Conservation (phyloP, 441 rosid species). For the Brassica balearica region DNA sequence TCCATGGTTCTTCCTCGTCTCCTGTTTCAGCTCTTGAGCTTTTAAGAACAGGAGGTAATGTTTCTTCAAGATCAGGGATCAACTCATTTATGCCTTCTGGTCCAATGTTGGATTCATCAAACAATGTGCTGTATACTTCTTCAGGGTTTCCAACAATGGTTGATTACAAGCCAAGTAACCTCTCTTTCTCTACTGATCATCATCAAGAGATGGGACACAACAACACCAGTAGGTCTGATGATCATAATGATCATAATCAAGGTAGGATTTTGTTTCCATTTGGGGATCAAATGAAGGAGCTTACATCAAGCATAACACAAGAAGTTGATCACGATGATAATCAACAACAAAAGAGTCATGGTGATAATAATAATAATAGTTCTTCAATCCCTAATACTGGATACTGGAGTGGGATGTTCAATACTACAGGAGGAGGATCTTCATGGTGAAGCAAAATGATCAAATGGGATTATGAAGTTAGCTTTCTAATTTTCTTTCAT, state of each 20-base stretch:
- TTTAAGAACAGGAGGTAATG: slow-evolving; percentile 50
- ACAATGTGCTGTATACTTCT: slow-evolving; percentile 53
- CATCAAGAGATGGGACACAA: slow-evolving; percentile 53
- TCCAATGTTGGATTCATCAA: slow-evolving; percentile 56
- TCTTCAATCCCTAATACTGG: slow-evolving; percentile 57
- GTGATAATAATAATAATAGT: slow-evolving; percentile 34
- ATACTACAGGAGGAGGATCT: slow-evolving; percentile 61
- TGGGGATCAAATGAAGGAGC: slow-evolving; percentile 61
- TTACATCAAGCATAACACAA: slow-evolving; percentile 50
- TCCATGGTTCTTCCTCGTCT: slow-evolving; percentile 46
- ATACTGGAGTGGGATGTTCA: slow-evolving; percentile 82
- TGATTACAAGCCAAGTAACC: slow-evolving; percentile 64
- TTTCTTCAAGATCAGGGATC: slow-evolving; percentile 54
- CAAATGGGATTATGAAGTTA: slow-evolving; percentile 39
- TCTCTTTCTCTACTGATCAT: slow-evolving; percentile 60
- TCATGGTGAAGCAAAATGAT: slow-evolving; percentile 62
- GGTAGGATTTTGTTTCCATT: slow-evolving; percentile 71
- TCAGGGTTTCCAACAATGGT: slow-evolving; percentile 63
- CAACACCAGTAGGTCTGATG: slow-evolving; percentile 44
- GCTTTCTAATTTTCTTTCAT: slow-evolving; percentile 41
- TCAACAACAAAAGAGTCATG: slow-evolving; percentile 46
- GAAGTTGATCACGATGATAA: slow-evolving; percentile 63
- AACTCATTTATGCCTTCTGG: slow-evolving; percentile 54
- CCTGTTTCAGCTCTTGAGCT: slow-evolving; percentile 69
- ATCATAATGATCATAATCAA: slow-evolving; percentile 46